A percentile compares a stretch with the other conserved stretches of the same genome.
These are phyloP conservation scores for Eremothecium coryli DNA, from an alignment of 1,139 yeast species.

Conservation along the genomic window DNA sequence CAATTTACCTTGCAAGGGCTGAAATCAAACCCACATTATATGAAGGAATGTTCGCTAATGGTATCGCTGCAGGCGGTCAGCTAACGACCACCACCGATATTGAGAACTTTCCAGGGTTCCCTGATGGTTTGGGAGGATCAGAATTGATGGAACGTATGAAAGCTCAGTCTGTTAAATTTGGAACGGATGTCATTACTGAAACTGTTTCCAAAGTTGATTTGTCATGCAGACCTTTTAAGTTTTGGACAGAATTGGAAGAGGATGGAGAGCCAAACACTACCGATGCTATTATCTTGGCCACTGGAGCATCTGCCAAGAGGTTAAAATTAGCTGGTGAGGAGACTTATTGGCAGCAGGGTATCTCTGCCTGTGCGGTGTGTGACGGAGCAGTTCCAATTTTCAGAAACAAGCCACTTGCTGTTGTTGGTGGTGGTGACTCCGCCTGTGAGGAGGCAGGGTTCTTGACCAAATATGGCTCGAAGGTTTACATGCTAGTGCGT, in stretches of 20 bases:
- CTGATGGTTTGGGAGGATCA: slow-evolving; percentile 82
- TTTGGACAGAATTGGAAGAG: slow-evolving; percentile 93
- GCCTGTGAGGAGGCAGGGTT: slow-evolving; percentile 98
- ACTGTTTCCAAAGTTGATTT: slow-evolving; percentile 88
- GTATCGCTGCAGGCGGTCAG: slow-evolving; percentile 98
- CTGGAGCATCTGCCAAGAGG: slow-evolving; percentile 97
- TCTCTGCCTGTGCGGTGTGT: slow-evolving; percentile 98
- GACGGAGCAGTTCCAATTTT: slow-evolving; percentile 99
- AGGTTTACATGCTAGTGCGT: slow-evolving; percentile 87
- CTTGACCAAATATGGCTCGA: slow-evolving; percentile 92
- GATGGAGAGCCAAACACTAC: slow-evolving; percentile 83
- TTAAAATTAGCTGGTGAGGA: slow-evolving; percentile 93
- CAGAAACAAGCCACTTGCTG: slow-evolving; percentile 95
- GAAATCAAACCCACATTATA: slow-evolving; percentile 88
- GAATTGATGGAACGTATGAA: slow-evolving; percentile 91
- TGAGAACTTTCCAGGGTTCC: slow-evolving; percentile 98
- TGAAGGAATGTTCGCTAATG: slow-evolving; percentile 96
- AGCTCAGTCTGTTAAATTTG: slow-evolving; percentile 75
- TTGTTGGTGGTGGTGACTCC: slow-evolving; percentile 97
- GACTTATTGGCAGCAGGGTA: slow-evolving; percentile 96
- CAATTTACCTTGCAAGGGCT: slow-evolving; percentile 91
- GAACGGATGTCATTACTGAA: slow-evolving; percentile 89
- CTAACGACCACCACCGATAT: slow-evolving; percentile 95
- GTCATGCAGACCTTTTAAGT: slow-evolving; percentile 79
- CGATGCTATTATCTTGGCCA: slow-evolving; percentile 85